Evolutionary conservation across 2,329 filamentous ascomycete species (phyloP), one percentile per base, ranked within the genome.

Genomic region (Karstenula rhodostoma): DNA sequence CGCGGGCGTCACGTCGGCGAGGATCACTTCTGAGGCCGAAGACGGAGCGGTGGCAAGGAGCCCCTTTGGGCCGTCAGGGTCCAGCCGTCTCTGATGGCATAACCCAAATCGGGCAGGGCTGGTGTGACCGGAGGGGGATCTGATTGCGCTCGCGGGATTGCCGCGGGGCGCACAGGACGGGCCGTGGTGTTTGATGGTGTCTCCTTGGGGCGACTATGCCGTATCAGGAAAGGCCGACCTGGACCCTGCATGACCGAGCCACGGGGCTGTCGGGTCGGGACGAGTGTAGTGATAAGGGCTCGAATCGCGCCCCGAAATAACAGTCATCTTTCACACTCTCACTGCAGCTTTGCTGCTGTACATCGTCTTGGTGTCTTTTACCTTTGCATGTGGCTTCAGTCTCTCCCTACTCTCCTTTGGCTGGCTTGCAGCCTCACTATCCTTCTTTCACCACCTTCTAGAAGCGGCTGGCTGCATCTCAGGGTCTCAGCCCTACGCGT

Each of bases 211-310:
- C 13, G 10, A 19, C 29, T 40, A 43, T 32, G 4, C 12, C 51
- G 8, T 6, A 44, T 23, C 4, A 22, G 40, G 37, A 10, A 33
- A 46, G 46, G 7, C 8, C n/a, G 2, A 13, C 8, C 13, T 56
- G 53, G 58, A 56, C 58, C 58, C 58, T 60, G 58, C 47, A 60
- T 60, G 29, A 47, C 15, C 29, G 32, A n/a, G n/a, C 29, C 29
- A 46, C 44, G 32, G 35, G 37, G 47, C 15, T 40, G 35, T 51
- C 49, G 49, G 29, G 13, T 37, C 40, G 56, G 25, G 49, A 23
- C 42, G 52, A 51, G n/a, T 53, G 33, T 17, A 5, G 43, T 42
- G 53, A 60, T 57, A 57, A 60, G 53, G 17, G 15, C 27, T 40
- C 44, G 44, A 4, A 15, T 44, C 48, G 29, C 56, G 7, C 56